Evolutionary conservation across 306 rosid species (phyloP).

Genomic region (Quercus bicolor): DNA sequence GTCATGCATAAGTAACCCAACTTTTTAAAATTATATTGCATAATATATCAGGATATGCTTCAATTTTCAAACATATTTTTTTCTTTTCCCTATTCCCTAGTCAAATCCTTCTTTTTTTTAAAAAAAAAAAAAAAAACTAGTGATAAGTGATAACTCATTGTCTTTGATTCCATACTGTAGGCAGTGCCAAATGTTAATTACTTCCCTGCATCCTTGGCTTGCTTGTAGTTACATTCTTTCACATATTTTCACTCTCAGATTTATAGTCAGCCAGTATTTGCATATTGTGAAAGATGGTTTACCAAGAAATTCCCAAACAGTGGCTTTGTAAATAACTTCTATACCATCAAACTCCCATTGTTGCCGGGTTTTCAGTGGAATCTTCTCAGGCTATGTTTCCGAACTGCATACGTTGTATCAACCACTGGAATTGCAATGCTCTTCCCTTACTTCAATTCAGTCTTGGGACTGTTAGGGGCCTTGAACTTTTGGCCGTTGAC

Average conservation of each 20-base stretch:
- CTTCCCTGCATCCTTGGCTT: background rate
- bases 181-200: too few relatives aligned
- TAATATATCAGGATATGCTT: too few relatives aligned
- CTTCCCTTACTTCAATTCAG: constrained; percentile 85
- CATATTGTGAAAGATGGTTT: constrained; percentile 61
- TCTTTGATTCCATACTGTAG: too few relatives aligned
- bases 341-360: constrained; percentile 37
- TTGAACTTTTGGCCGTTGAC: constrained; percentile 81
- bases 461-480: constrained; percentile 75
- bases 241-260: constrained; percentile 36
- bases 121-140: too few relatives aligned
- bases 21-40: too few relatives aligned
- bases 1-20: too few relatives aligned
- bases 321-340: constrained; percentile 48
- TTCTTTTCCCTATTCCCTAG: too few relatives aligned
- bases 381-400: constrained; percentile 53
- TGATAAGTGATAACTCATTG: too few relatives aligned
- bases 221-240: background rate
- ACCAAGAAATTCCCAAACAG: constrained; percentile 49
- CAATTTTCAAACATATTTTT: too few relatives aligned
- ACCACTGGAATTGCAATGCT: constrained; percentile 68
- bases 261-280: constrained; percentile 55
- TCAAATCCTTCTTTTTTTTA: too few relatives aligned
- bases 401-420: constrained; percentile 64
- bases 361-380: constrained; percentile 46